phyloP scores from a whole-genome alignment of 768 basidiomycete species.

The Mycena latifolia region DNA sequence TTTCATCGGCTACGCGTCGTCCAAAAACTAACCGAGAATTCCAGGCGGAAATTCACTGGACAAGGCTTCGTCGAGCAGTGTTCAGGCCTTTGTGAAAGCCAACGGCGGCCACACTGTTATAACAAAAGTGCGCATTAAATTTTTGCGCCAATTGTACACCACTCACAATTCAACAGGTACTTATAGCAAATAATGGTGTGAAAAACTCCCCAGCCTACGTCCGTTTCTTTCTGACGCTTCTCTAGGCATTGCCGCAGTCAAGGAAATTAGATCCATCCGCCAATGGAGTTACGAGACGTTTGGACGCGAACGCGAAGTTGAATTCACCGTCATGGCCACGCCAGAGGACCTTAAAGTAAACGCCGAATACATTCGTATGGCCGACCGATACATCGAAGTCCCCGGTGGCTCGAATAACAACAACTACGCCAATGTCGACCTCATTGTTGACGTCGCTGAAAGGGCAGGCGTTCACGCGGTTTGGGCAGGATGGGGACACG shows the following conservation, averaged over 20 bases:
- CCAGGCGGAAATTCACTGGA: constrained; percentile 96
- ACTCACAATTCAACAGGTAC: constrained; percentile 89
- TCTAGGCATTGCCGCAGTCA: constrained; percentile 97
- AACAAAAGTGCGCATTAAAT: constrained; percentile 79
- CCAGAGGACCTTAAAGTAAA: constrained; percentile 99
- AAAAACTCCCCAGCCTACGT: constrained; percentile 1
- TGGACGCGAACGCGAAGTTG: constrained; percentile 94
- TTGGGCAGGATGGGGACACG: constrained; percentile 99
- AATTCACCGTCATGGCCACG: constrained; percentile 99
- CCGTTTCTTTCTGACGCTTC: constrained; percentile 28
- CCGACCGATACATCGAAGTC: constrained; percentile 98
- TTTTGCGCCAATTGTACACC: constrained; percentile 12
- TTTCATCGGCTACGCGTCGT: constrained; percentile 32
- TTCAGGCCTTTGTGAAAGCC: constrained; percentile 91
- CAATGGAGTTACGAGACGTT: constrained; percentile 99
- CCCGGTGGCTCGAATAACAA: constrained; percentile 99
- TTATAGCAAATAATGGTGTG: constrained; percentile 97
- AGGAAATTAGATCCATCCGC: constrained; percentile 98
- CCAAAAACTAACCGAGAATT: constrained; percentile 22
- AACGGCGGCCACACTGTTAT: constrained; percentile 98
- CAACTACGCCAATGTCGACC: constrained; percentile 99
- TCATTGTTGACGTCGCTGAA: constrained; percentile 98
- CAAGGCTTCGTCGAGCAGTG: constrained; percentile 80
- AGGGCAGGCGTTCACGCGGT: constrained; percentile 98
- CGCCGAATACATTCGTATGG: constrained; percentile 99